Percentiles rank a stretch among this genome's conserved stretches.
These are phyloP conservation scores for Monilinia vaccinii-corymbosi DNA, from an alignment of 2,329 filamentous ascomycete genomes.

Conservation along the genomic window DNA sequence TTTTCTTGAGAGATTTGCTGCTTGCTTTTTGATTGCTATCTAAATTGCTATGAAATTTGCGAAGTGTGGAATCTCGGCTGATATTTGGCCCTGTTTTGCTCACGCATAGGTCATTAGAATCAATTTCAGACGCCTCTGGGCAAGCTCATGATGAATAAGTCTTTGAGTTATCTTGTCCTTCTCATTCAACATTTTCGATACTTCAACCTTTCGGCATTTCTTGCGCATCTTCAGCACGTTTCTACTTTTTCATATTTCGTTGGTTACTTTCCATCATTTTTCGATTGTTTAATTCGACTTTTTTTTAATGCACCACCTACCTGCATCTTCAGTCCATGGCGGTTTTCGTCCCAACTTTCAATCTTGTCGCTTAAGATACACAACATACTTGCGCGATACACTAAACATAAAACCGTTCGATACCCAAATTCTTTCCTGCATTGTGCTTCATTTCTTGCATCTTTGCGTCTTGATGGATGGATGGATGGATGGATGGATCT, in stretches of 20 bases:
- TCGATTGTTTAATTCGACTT: slow-evolving; percentile 5
- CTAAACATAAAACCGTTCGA: slow-evolving; percentile 2
- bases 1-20: slow-evolving; percentile 3
- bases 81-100: slow-evolving; percentile 7
- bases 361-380: not conserved
- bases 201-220: not conserved
- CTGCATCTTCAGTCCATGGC: not conserved
- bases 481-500: slow-evolving; percentile 7
- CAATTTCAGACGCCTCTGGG: slow-evolving; percentile 11
- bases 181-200: not conserved
- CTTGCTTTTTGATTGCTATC: slow-evolving; percentile 7
- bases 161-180: not conserved
- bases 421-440: not conserved
- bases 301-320: not conserved
- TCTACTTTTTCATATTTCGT: not conserved
- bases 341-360: not conserved
- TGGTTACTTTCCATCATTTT: not conserved
- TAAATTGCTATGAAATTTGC: slow-evolving; percentile 4
- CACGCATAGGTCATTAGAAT: slow-evolving; percentile 10
- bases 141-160: slow-evolving; percentile 2
- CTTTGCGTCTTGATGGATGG: slow-evolving; percentile 1
- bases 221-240: not conserved
- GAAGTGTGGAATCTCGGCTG: slow-evolving; percentile 8
- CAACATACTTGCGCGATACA: not conserved
- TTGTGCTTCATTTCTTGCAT: slow-evolving; percentile 1